These are phyloP conservation scores for Alternaria brassicae DNA, from an alignment of 2,329 filamentous ascomycete genomes.

Conservation along the genomic window DNA sequence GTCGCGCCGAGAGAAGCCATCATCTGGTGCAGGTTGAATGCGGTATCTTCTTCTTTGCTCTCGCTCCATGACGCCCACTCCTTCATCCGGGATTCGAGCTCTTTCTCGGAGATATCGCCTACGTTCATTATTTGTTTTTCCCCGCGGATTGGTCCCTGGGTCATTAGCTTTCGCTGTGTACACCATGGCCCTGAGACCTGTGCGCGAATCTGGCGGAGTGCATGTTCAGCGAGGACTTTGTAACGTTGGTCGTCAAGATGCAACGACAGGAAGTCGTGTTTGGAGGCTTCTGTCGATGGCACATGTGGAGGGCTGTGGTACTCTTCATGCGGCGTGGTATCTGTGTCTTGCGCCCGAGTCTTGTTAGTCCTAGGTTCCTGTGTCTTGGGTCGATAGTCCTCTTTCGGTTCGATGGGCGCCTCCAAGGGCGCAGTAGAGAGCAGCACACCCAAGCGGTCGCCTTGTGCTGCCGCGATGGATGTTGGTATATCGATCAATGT, in stretches of 20 bases:
- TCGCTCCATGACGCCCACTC: conserved; percentile 38
- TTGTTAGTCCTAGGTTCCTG: conserved; percentile 54
- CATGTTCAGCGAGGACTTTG: conserved; percentile 48
- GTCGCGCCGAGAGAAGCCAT: conserved; percentile 43
- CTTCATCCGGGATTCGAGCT: conserved; percentile 36
- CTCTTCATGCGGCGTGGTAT: conserved; percentile 44
- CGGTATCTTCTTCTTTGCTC: conserved; percentile 33
- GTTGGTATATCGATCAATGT: conserved; percentile 72
- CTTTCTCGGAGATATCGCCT: conserved; percentile 34
- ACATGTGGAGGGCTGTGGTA: neutral
- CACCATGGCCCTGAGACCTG: conserved; percentile 38
- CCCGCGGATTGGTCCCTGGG: conserved; percentile 24
- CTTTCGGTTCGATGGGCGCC: conserved; percentile 58
- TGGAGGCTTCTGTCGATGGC: neutral
- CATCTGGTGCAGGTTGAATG: conserved; percentile 44
- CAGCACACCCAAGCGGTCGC: conserved; percentile 52
- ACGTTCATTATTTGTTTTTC: conserved; percentile 23
- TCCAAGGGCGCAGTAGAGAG: conserved; percentile 56
- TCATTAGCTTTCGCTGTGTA: conserved; percentile 31
- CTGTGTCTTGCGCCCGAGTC: conserved; percentile 40
- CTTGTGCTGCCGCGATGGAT: conserved; percentile 73
- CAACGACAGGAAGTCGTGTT: conserved; percentile 7
- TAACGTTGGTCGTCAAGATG: conserved; percentile 31
- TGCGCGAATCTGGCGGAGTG: conserved; percentile 45
- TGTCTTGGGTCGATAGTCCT: conserved; percentile 61